These are phyloP conservation scores for Selaginella tamariscina DNA, from an alignment of 75 land plant genomes.

Conservation along the genomic window DNA sequence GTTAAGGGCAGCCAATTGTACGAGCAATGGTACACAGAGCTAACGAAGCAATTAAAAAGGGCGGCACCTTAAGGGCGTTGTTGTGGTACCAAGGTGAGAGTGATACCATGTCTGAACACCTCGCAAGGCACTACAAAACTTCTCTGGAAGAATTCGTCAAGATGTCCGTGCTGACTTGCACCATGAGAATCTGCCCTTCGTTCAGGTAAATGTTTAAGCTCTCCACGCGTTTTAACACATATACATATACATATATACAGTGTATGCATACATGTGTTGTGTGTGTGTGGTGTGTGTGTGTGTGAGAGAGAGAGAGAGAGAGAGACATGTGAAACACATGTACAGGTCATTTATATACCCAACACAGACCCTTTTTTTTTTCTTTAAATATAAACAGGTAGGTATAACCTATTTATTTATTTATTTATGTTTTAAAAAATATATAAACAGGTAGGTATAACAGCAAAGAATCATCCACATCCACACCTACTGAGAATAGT, in stretches of 20 bases:
- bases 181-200: slow-evolving; percentile 39
- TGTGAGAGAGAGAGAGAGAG: too few species aligned
- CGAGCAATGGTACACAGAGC: slow-evolving; percentile 44
- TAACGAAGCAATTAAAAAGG: slow-evolving; percentile 21
- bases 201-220: slow-evolving; percentile 38
- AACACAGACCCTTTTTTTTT: too few species aligned
- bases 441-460: slow-evolving; percentile 42
- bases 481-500: slow-evolving; percentile 32
- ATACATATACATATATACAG: too few species aligned
- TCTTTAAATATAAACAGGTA: too few species aligned
- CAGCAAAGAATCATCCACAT: slow-evolving; percentile 26
- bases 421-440: not conserved
- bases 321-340: too few species aligned
- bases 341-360: too few species aligned
- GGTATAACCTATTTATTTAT: too few species aligned
- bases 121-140: slow-evolving; percentile 29
- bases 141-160: slow-evolving; percentile 39
- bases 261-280: too few species aligned
- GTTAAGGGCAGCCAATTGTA: slow-evolving; percentile 41
- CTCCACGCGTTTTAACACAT: too few species aligned
- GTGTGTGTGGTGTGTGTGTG: too few species aligned
- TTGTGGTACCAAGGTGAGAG: slow-evolving; percentile 91
- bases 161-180: slow-evolving; percentile 46
- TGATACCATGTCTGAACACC: slow-evolving; percentile 27
- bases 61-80: slow-evolving; percentile 44